phyloP scores from a whole-genome alignment of 2,329 filamentous ascomycete genomes.

The Arthroderma sp. region DNA sequence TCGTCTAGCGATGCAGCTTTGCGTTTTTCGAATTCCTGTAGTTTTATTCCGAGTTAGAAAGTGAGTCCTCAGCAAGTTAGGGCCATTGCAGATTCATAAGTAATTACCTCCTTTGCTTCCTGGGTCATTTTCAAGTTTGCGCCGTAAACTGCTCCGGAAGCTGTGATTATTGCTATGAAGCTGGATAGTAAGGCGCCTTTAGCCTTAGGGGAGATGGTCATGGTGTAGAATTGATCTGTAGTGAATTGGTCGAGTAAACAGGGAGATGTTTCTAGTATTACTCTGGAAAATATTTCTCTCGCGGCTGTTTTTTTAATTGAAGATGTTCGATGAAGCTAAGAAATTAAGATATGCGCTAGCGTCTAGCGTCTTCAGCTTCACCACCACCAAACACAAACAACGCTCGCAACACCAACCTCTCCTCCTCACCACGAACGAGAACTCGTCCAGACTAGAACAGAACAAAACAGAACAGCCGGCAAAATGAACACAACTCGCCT shows the following conservation, averaged over 20 bases:
- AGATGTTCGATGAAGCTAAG: too few species aligned
- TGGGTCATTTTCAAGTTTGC: conserved; percentile 34
- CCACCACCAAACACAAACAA: too few species aligned
- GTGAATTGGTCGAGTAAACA: neutral
- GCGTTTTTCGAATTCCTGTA: conserved; percentile 33
- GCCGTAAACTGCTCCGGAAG: conserved; percentile 46
- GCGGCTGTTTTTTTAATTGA: too few species aligned
- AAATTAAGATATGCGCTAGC: too few species aligned
- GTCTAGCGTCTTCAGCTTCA: too few species aligned
- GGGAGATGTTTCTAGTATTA: too few species aligned
- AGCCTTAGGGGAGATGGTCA: conserved; percentile 24
- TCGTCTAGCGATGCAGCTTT: conserved; percentile 41
- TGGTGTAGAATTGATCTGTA: neutral
- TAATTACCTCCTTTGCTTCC: conserved; percentile 12
- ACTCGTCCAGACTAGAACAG: too few species aligned
- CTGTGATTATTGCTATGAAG: conserved; percentile 43
- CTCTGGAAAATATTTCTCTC: too few species aligned
- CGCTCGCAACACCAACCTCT: too few species aligned
- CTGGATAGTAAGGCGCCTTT: conserved; percentile 42
- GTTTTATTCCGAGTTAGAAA: neutral
- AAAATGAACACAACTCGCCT: neutral
- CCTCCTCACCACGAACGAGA: too few species aligned
- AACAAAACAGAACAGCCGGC: neutral
- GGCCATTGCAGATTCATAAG: too few species aligned
- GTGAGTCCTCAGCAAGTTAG: too few species aligned